Percentiles rank a stretch among this genome's conserved stretches.
Evolutionary conservation across 495 filamentous ascomycete species (phyloP).

Genomic region (Daldinia concentrica): DNA sequence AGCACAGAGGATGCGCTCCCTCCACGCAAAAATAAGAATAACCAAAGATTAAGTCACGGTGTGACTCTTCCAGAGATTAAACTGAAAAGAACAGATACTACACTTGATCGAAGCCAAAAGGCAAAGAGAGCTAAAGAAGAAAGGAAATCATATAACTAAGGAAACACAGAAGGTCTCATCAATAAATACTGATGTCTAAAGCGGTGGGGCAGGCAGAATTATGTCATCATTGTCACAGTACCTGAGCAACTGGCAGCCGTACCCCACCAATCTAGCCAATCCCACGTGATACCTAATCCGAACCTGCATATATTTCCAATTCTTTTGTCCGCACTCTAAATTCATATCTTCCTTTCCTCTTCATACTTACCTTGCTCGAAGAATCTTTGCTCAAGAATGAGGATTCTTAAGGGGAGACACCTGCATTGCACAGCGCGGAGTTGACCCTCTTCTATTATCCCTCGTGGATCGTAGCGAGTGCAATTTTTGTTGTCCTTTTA

Average conservation of each 20-base stretch:
- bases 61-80: constrained; percentile 72
- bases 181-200: background rate
- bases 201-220: constrained; percentile 19
- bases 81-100: constrained; percentile 99
- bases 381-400: constrained; percentile 68
- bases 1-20: constrained; percentile 69
- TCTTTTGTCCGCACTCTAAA: background rate
- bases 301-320: background rate
- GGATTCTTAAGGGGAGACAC: constrained; percentile 67
- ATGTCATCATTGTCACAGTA: constrained; percentile 16
- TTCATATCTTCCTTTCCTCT: constrained; percentile 54
- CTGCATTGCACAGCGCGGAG: constrained; percentile 84
- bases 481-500: constrained; percentile 43
- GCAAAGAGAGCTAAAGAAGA: constrained; percentile 59
- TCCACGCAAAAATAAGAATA: constrained; percentile 55
- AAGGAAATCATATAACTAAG: no score
- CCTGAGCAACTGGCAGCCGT: background rate
- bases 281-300: background rate
- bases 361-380: constrained; percentile 81
- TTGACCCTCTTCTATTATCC: constrained; percentile 71
- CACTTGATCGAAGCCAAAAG: constrained; percentile 94
- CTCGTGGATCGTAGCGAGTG: constrained; percentile 69
- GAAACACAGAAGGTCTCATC: background rate
- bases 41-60: constrained; percentile 41
- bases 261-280: constrained; percentile 1